Evolutionary conservation across 139 green algal genomes (phyloP), one percentile per base, ranked within the genome.

Genomic region (Volvox reticuliferus): DNA sequence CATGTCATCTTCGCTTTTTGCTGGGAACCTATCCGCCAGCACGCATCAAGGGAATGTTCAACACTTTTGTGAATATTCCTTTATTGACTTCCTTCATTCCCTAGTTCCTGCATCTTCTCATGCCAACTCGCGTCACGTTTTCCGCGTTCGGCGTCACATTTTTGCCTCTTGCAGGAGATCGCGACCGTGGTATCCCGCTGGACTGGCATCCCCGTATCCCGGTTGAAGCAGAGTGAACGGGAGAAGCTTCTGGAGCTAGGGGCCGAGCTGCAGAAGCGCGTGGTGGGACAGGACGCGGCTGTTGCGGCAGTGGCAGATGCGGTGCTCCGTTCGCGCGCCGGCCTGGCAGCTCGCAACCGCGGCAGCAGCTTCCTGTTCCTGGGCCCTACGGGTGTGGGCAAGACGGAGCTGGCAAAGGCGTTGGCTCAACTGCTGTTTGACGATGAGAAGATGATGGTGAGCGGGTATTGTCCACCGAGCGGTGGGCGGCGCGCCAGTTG

Each of bases 401-500:
- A 99, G 95, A 99, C 98, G 0, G 98, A 99, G 96, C 97, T 99
- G 79, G 96, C 96, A 71, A 99, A 99, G 94, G 96, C 97, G 68
- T 94, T 99, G 62, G 98, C 98, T 0, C 89, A 91, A 36, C 92
- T 98, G 94, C 93, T 99, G 84, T 99, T 99, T 92, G 97, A 99
- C 89, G 91, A 95, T 37, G 97, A 99, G 83, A 95, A 95, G 78
- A 95, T 96, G 91, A 95, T 99, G 89, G 92, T 99, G 69, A 93
- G 97, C 61, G 65, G 65, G 65, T 73, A 14, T 55, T 9, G 9
- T 55, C 44, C 5, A 55, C 44, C 9, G 44, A 55, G 44, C 9
- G 44, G 44, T 9, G 44, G 44, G 44, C 44, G 44, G 44, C 44
- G 44, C 44, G 9, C 44, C 44, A 55, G 44, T 55, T 55, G 9